Conservation (phyloP, 805 yeast species). For the Saccharomyces eubayanus region DNA sequence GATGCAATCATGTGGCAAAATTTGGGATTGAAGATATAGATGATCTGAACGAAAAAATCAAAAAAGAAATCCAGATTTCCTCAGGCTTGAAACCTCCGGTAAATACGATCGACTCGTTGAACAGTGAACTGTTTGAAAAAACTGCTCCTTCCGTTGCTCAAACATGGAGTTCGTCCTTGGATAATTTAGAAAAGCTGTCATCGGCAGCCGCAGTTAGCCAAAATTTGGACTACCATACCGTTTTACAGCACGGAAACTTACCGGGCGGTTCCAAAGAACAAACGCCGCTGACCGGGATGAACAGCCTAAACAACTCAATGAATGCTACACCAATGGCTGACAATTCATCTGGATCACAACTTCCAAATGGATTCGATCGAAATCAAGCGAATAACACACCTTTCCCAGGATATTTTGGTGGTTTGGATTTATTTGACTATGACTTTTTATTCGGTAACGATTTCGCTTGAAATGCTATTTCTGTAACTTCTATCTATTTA, state of each 20-base stretch:
- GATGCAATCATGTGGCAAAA: constrained; percentile 12
- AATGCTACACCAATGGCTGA: background rate
- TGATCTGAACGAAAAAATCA: constrained; percentile 1
- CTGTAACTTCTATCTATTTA: background rate
- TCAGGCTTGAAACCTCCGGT: background rate
- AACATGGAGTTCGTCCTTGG: constrained; percentile 3
- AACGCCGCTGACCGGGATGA: background rate
- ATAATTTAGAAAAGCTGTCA: constrained; percentile 13
- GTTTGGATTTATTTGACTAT: constrained; percentile 26
- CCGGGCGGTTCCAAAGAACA: background rate
- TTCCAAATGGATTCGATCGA: background rate
- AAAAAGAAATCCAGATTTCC: background rate
- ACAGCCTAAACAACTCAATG: background rate
- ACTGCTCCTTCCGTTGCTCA: background rate
- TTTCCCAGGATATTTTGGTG: constrained; percentile 21
- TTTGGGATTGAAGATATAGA: constrained; percentile 8
- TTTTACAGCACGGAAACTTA: background rate
- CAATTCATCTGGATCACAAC: background rate
- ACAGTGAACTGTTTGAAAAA: background rate
- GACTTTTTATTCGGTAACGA: constrained; percentile 24
- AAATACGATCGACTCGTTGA: background rate
- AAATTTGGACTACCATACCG: constrained; percentile 6
- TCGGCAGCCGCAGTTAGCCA: constrained; percentile 14
- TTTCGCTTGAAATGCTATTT: constrained; percentile 2
- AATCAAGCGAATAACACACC: background rate